Percentiles rank a stretch among this genome's conserved stretches.
Conservation (phyloP, 305 asterid species). For the Stenogyne calaminthoides region DNA sequence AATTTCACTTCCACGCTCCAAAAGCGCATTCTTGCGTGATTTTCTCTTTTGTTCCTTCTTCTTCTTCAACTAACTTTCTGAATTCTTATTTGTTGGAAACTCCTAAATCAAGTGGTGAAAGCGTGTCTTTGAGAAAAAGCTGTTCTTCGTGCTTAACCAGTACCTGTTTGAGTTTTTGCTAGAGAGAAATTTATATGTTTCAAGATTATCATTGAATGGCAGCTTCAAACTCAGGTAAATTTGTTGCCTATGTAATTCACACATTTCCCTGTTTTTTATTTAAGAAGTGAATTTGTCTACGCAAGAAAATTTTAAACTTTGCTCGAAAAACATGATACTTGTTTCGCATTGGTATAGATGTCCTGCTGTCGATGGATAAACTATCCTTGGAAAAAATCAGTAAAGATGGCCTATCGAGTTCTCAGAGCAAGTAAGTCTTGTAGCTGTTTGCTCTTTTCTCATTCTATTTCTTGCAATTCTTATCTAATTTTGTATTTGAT, state of each 20-base stretch:
- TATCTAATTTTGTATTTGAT: background rate
- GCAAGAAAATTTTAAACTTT: background rate
- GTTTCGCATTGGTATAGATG: slow-evolving; percentile 25
- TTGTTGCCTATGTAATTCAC: background rate
- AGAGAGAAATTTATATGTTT: background rate
- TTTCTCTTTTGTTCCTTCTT: too few relatives aligned
- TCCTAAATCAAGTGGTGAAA: too few relatives aligned
- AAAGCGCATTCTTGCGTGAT: too few relatives aligned
- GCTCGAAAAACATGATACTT: slow-evolving; percentile 3
- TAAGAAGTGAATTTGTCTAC: background rate
- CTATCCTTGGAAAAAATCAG: slow-evolving; percentile 34
- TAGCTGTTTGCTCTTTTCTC: background rate
- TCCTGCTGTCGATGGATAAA: slow-evolving; percentile 47
- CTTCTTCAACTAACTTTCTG: too few relatives aligned
- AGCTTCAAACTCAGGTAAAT: slow-evolving; percentile 15
- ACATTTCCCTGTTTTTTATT: background rate
- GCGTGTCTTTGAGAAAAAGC: too few relatives aligned
- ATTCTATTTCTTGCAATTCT: background rate
- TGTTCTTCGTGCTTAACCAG: too few relatives aligned
- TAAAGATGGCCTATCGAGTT: slow-evolving; percentile 33
- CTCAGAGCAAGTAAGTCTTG: slow-evolving; percentile 38
- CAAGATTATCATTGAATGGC: slow-evolving; percentile 7
- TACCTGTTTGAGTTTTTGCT: slow-evolving; percentile 8
- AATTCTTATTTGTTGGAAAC: too few relatives aligned
- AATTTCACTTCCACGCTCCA: too few relatives aligned